Evolutionary conservation across 179 eudicot genomes (phyloP).

Genomic region (Beta corolliflora): DNA sequence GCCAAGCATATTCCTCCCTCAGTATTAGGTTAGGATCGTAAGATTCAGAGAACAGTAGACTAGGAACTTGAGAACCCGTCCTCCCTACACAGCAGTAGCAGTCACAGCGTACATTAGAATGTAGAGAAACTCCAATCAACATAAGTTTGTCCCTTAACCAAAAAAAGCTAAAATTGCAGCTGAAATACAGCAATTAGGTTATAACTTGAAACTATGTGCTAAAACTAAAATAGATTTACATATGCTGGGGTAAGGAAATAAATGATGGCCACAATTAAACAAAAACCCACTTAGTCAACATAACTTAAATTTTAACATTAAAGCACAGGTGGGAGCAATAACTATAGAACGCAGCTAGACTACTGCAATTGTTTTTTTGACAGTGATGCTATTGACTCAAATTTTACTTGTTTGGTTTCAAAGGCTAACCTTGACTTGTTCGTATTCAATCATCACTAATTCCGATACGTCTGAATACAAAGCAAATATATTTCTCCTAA

Average conservation of each 20-base stretch:
- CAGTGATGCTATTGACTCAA: neutral
- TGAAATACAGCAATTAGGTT: neutral
- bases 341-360: neutral
- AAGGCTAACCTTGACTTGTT: neutral
- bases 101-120: constrained; percentile 1
- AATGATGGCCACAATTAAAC: neutral
- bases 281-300: neutral
- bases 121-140: neutral
- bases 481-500: neutral
- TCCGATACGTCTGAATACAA: neutral
- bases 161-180: neutral
- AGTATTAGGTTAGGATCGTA: constrained; percentile 48
- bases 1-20: constrained; percentile 85
- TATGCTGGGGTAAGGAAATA: neutral
- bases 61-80: constrained; percentile 69
- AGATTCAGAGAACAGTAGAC: constrained; percentile 44
- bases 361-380: no score
- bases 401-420: neutral
- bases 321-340: neutral
- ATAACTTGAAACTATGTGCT: neutral
- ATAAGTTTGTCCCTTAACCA: neutral
- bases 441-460: neutral
- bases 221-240: neutral
- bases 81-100: constrained; percentile 35
- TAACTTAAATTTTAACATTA: neutral